Conservation (phyloP, 2,329 filamentous ascomycete genomes). For the Paraconiothyrium sp. region DNA sequence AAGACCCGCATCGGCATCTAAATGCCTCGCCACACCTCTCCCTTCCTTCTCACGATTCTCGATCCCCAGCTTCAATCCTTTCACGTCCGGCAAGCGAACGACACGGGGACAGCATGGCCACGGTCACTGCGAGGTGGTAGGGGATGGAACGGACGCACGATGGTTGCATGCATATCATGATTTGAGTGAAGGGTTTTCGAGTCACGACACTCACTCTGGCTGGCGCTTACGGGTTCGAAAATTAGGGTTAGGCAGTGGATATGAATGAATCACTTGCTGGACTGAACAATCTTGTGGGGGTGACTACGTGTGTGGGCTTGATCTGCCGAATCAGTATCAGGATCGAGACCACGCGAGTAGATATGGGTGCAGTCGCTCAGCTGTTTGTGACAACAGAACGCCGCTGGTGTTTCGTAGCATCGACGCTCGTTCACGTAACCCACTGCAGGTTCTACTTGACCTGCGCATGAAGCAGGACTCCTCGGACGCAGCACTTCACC, state of each 20-base stretch:
- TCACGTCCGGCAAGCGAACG: constrained; percentile 40
- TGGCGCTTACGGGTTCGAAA: constrained; percentile 50
- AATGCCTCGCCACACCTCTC: constrained; percentile 63
- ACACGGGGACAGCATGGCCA: constrained; percentile 43
- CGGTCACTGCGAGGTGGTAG: constrained; percentile 9
- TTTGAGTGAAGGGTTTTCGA: constrained; percentile 36
- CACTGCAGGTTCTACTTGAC: too few species aligned
- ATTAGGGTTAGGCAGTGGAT: constrained; percentile 49
- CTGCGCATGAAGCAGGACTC: too few species aligned
- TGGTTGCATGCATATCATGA: constrained; percentile 28
- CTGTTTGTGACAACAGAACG: too few species aligned
- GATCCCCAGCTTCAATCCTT: constrained; percentile 31
- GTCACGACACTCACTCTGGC: constrained; percentile 46
- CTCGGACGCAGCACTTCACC: too few species aligned
- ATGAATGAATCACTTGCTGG: constrained; percentile 45
- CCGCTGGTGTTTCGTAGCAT: too few species aligned
- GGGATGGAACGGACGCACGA: constrained; percentile 13
- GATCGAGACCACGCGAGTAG: too few species aligned
- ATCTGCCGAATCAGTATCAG: too few species aligned
- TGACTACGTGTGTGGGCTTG: neutral
- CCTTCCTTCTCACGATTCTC: constrained; percentile 45
- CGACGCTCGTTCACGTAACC: too few species aligned
- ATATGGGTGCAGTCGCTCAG: too few species aligned
- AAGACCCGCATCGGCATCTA: constrained; percentile 99
- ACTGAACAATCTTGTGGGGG: constrained; percentile 18